phyloP scores from a whole-genome alignment of 2,329 filamentous ascomycete species.

The Sporothrix pallida region DNA sequence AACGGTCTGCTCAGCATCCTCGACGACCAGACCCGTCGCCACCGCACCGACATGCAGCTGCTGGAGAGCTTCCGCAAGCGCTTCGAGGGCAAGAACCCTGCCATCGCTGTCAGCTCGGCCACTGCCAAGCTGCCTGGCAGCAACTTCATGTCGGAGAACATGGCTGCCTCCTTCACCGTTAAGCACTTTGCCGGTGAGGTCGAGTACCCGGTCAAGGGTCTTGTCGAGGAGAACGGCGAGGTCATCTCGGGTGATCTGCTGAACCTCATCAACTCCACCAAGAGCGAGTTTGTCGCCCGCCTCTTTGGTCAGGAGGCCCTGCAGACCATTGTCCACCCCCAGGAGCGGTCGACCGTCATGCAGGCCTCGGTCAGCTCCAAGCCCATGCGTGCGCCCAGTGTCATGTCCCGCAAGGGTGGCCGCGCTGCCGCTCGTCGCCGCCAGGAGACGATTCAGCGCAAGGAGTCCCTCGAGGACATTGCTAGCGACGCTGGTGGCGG shows the following conservation, averaged over 20 bases:
- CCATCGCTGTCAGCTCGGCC: slow-evolving; percentile 78
- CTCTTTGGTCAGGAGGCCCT: slow-evolving; percentile 96
- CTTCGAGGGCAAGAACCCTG: slow-evolving; percentile 92
- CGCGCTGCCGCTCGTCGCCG: slow-evolving; percentile 43
- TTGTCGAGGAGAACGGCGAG: slow-evolving; percentile 95
- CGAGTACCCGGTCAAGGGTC: slow-evolving; percentile 84
- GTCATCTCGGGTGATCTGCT: slow-evolving; percentile 94
- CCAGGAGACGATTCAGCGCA: slow-evolving; percentile 45
- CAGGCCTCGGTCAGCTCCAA: slow-evolving; percentile 97
- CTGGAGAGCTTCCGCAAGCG: slow-evolving; percentile 89
- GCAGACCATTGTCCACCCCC: slow-evolving; percentile 90
- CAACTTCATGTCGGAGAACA: slow-evolving; percentile 86
- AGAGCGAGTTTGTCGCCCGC: slow-evolving; percentile 84
- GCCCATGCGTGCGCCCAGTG: slow-evolving; percentile 88
- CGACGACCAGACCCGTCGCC: slow-evolving; percentile 91
- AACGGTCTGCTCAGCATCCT: slow-evolving; percentile 94
- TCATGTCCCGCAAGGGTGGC: slow-evolving; percentile 75
- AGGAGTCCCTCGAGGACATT: slow-evolving; percentile 53
- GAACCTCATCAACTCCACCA: slow-evolving; percentile 87
- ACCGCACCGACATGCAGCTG: slow-evolving; percentile 86
- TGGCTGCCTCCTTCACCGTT: slow-evolving; percentile 81
- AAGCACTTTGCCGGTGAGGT: slow-evolving; percentile 97
- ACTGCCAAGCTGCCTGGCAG: slow-evolving; percentile 81
- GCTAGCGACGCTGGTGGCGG: slow-evolving; percentile 49
- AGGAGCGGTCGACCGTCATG: slow-evolving; percentile 88